Evolutionary conservation across 208 protist genomes (phyloP), one percentile per base, ranked within the genome.

Genomic region (Wallacemonas sp.): DNA sequence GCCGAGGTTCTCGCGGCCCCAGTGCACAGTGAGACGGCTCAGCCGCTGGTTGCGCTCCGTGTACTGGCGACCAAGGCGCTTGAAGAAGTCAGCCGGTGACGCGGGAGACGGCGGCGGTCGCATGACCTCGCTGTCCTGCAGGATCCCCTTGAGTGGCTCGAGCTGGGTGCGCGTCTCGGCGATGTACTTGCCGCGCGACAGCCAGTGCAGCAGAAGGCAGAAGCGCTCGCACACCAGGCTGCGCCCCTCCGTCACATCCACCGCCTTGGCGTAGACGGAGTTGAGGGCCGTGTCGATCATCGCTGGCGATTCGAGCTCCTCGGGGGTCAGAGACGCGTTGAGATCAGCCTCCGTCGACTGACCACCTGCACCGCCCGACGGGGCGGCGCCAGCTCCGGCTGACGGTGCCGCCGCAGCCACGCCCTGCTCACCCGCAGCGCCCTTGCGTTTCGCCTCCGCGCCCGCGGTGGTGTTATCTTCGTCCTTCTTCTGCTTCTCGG

Each of bases 1-100:
- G 46, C 86, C 79, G 1, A 95, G 68, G 48, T 80, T 52, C 29
- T 87, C 83, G 36, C 81, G 65, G 23, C 89, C 89, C 76, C 76
- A 95, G 21, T 78, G 70, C 9, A 92, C 61, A 16, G 76, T 83
- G 16, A 95, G 68, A 62, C 89, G 78, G 61, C 77, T 88, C 3
- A 95, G 75, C 5, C 74, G 79, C 67, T 92, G 86, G 61, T 95
- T 95, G 58, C 89, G 86, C 26, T 90, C 83, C 29, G 87, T 92
- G 75, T 83, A 73, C 71, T 91, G 83, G 21, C 75, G 75, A 0
- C 86, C 89, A 2, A 93, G 61, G 61, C 80, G 72, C 12, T 63
- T 74, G 68, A 78, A 90, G 38, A 72, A 63, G 61, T 91, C 85
- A 38, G 66, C 55, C 74, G 68, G 67, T 14, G 61, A 87, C 9